These are phyloP conservation scores for Chaetomium strumarium DNA, from an alignment of 2,329 filamentous ascomycete species.

Conservation along the genomic window DNA sequence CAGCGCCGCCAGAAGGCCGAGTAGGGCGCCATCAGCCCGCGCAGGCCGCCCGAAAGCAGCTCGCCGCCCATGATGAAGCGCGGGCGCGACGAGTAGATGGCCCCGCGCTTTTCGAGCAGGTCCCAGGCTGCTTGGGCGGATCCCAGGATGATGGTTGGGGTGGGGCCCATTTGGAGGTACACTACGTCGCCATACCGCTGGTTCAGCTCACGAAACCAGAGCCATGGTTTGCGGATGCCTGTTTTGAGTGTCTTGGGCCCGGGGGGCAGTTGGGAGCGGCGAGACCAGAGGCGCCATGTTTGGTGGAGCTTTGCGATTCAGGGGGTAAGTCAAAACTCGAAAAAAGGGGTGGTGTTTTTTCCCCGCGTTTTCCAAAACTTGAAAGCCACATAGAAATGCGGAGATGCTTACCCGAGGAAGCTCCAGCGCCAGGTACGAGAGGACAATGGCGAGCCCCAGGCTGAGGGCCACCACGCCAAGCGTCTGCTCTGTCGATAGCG, in stretches of 20 bases:
- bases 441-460: slow-evolving; percentile 2
- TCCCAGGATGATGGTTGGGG: slow-evolving; percentile 38
- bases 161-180: slow-evolving; percentile 38
- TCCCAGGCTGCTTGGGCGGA: slow-evolving; percentile 40
- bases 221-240: slow-evolving; percentile 36
- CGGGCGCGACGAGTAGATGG: slow-evolving; percentile 40
- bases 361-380: too few species aligned
- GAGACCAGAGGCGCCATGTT: slow-evolving; percentile 35
- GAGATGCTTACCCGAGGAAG: slow-evolving; percentile 25
- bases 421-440: slow-evolving; percentile 26
- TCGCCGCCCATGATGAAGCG: slow-evolving; percentile 43
- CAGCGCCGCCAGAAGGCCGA: slow-evolving; percentile 38
- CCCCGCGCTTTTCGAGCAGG: slow-evolving; percentile 38
- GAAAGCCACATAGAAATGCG: background rate
- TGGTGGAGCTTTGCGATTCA: slow-evolving; percentile 29
- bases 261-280: slow-evolving; percentile 35
- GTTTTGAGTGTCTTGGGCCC: slow-evolving; percentile 34
- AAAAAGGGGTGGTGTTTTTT: background rate
- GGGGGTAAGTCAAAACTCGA: background rate
- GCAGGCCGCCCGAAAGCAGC: slow-evolving; percentile 36
- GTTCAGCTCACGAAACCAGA: slow-evolving; percentile 37
- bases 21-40: slow-evolving; percentile 40
- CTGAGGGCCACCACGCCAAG: background rate
- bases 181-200: slow-evolving; percentile 37
- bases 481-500: background rate